phyloP scores from a whole-genome alignment of 768 basidiomycete species.

The Agrocybe pediades region DNA sequence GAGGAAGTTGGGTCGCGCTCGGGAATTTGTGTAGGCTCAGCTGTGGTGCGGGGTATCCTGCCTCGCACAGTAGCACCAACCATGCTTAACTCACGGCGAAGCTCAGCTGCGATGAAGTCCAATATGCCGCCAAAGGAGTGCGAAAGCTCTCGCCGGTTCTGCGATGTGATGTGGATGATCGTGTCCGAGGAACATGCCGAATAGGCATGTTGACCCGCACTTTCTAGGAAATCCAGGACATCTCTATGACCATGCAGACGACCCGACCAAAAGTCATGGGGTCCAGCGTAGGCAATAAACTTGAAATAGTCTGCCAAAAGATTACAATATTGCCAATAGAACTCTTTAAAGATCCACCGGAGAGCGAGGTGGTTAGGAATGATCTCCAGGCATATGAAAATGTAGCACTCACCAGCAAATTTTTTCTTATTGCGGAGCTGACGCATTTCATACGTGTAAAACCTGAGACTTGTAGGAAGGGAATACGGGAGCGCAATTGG shows the following conservation, averaged over 20 bases:
- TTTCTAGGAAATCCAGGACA: background rate
- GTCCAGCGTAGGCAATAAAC: background rate
- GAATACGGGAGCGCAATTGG: background rate
- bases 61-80: too few relatives aligned
- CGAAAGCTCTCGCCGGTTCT: background rate
- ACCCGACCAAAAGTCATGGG: background rate
- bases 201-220: background rate
- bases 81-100: background rate
- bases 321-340: background rate
- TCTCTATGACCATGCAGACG: background rate
- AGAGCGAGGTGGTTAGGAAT: too few relatives aligned
- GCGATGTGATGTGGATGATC: background rate
- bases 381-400: background rate
- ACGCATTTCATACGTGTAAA: background rate
- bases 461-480: background rate
- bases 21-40: too few relatives aligned
- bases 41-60: too few relatives aligned
- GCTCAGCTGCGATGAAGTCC: background rate
- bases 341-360: background rate
- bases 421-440: background rate
- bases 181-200: background rate
- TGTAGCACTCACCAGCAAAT: background rate
- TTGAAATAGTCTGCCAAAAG: background rate
- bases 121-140: background rate
- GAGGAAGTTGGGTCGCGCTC: too few relatives aligned